These are phyloP conservation scores for Hapsidospora chrysogenum DNA, from an alignment of 495 filamentous ascomycete species.

Conservation along the genomic window DNA sequence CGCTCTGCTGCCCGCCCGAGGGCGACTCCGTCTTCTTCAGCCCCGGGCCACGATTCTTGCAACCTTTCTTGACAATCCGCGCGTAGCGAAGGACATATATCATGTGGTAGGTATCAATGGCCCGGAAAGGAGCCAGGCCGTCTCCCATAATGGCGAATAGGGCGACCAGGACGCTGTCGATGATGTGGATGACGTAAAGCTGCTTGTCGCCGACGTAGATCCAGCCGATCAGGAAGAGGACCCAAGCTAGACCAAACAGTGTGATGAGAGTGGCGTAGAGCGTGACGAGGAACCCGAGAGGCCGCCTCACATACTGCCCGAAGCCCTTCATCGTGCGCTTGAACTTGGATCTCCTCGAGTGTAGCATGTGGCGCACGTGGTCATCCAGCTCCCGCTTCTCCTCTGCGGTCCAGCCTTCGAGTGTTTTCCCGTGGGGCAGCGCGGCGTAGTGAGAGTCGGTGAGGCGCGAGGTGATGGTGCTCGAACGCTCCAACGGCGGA, in stretches of 20 bases:
- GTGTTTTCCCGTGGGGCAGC: constrained; percentile 42
- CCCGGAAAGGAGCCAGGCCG: constrained; percentile 58
- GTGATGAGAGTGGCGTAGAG: constrained; percentile 70
- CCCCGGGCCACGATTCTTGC: neutral
- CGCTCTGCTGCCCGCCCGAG: neutral
- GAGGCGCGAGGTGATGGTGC: constrained; percentile 27
- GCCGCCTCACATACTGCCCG: constrained; percentile 51
- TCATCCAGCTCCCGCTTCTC: constrained; percentile 62
- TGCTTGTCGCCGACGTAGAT: constrained; percentile 62
- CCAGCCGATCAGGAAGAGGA: constrained; percentile 74
- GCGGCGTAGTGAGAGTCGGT: constrained; percentile 36
- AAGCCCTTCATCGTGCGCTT: constrained; percentile 62
- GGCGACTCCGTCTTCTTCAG: neutral
- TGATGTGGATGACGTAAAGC: constrained; percentile 53
- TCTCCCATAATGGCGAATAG: constrained; percentile 66
- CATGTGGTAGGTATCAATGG: constrained; percentile 72
- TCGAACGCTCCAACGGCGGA: constrained; percentile 6
- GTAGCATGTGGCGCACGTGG: constrained; percentile 66
- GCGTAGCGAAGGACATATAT: constrained; percentile 40
- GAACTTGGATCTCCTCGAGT: constrained; percentile 59
- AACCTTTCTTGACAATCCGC: neutral
- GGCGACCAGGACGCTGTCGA: constrained; percentile 62
- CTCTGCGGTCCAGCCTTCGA: constrained; percentile 51
- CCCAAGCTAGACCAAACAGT: constrained; percentile 66
- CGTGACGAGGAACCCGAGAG: constrained; percentile 60